A percentile compares a stretch with the other conserved stretches of the same genome.
Evolutionary conservation across 345 rosid genomes (phyloP).

Genomic region (Ricinus communis): DNA sequence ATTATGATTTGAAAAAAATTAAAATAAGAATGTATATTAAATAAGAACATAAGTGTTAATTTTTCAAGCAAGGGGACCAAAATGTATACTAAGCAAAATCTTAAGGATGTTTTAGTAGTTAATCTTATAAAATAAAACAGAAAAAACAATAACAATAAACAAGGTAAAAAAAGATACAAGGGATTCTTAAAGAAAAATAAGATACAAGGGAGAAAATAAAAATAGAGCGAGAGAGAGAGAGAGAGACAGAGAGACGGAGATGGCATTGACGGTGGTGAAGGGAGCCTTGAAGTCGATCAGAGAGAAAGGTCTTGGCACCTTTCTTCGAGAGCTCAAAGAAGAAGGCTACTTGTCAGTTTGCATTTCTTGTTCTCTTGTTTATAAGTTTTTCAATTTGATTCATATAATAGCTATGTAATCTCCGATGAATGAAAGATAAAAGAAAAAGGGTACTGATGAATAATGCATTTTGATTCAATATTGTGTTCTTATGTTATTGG

Average conservation of each 20-base stretch:
- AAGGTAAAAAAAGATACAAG: background rate
- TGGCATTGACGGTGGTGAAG: conserved; percentile 78
- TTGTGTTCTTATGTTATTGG: background rate
- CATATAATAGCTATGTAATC: background rate
- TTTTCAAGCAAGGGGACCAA: too few relatives aligned
- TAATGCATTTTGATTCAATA: too few relatives aligned
- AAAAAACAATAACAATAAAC: background rate
- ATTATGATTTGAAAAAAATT: too few relatives aligned
- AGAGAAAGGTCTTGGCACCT: conserved; percentile 70
- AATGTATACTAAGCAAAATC: too few relatives aligned
- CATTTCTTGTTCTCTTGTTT: background rate
- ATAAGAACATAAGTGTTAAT: too few relatives aligned
- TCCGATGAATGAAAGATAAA: background rate
- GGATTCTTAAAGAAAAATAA: background rate
- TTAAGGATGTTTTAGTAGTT: too few relatives aligned
- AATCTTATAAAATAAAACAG: background rate
- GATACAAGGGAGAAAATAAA: too few relatives aligned
- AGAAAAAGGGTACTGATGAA: too few relatives aligned
- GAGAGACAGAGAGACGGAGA: conserved; percentile 29
- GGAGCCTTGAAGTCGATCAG: conserved; percentile 59
- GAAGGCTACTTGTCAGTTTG: conserved; percentile 72
- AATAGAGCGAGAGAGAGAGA: background rate
- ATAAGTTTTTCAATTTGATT: background rate
- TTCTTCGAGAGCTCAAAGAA: conserved; percentile 60
- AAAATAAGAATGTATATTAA: too few relatives aligned